phyloP scores from a whole-genome alignment of 306 rosid species.

The Aeschynomene evenia region DNA sequence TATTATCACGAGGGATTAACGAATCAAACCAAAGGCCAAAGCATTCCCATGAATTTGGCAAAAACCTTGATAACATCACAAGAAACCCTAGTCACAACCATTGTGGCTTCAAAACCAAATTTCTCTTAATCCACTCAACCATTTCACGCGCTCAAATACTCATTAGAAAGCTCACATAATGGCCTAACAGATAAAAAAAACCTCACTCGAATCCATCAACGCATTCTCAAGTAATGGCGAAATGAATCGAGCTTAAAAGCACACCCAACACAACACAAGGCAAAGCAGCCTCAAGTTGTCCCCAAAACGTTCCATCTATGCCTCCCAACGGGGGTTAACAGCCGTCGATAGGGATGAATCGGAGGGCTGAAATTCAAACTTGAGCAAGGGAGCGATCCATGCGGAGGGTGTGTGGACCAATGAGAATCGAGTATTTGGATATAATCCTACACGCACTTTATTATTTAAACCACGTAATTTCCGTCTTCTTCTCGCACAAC shows the following conservation, averaged over 20 bases:
- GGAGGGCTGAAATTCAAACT: conserved; percentile 60
- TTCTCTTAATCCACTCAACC: conserved; percentile 28
- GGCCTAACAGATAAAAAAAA: conserved; percentile 34
- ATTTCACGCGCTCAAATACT: not conserved
- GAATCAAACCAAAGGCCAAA: not conserved
- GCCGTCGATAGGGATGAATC: conserved; percentile 52
- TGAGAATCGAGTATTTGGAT: conserved; percentile 43
- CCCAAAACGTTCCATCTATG: conserved; percentile 12
- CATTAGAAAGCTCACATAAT: conserved; percentile 62
- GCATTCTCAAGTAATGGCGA: conserved; percentile 26
- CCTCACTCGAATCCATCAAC: not conserved
- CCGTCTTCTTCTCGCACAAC: conserved; percentile 52
- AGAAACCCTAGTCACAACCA: conserved; percentile 69
- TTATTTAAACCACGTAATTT: conserved; percentile 63
- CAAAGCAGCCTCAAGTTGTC: not conserved
- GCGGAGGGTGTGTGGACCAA: conserved; percentile 51
- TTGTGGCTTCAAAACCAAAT: conserved; percentile 46
- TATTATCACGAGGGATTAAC: not conserved
- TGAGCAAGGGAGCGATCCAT: conserved; percentile 46
- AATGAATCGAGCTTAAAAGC: conserved; percentile 65
- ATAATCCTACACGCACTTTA: conserved; percentile 39
- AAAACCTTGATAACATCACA: conserved; percentile 52
- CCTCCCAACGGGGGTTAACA: conserved; percentile 10
- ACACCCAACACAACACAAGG: conserved; percentile 48
- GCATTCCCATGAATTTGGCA: conserved; percentile 42